A percentile compares a stretch with the other conserved stretches of the same genome.
These are phyloP conservation scores for Lophiostoma macrostomum DNA, from an alignment of 495 filamentous ascomycete species.

Conservation along the genomic window DNA sequence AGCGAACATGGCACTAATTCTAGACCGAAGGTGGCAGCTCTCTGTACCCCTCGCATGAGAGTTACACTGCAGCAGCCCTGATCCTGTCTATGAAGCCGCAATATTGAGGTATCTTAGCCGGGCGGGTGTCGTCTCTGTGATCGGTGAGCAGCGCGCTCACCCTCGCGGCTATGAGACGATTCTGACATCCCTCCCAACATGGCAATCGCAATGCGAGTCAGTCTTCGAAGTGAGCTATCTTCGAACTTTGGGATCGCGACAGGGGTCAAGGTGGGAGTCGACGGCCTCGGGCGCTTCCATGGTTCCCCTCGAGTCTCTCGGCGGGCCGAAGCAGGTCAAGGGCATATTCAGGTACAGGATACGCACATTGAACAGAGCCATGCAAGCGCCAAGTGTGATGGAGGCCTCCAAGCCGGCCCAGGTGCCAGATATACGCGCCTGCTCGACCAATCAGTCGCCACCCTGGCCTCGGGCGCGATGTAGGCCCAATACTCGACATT, in stretches of 20 bases:
- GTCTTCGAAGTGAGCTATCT: too few species aligned
- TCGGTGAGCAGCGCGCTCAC: too few species aligned
- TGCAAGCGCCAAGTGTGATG: conserved; percentile 31
- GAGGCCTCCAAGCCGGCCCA: conserved; percentile 12
- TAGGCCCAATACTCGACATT: conserved; percentile 21
- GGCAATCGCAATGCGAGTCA: too few species aligned
- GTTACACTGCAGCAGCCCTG: too few species aligned
- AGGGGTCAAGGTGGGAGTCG: neutral
- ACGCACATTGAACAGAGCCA: neutral
- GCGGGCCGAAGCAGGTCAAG: neutral
- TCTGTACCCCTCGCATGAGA: neutral
- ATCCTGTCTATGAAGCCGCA: too few species aligned
- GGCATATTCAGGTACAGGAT: conserved; percentile 6
- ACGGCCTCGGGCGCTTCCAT: conserved; percentile 4
- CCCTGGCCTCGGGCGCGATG: conserved; percentile 21
- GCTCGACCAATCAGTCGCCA: conserved; percentile 17
- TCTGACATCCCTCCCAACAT: too few species aligned
- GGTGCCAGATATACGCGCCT: conserved; percentile 22
- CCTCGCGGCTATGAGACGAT: too few species aligned
- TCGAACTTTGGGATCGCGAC: neutral
- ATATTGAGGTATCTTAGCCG: too few species aligned
- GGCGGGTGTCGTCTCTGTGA: too few species aligned
- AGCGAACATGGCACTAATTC: conserved; percentile 4
- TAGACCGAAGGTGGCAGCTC: neutral
- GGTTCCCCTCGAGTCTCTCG: conserved; percentile 4